A percentile compares a stretch with the other conserved stretches of the same genome.
Conservation (phyloP, 176 grass and related monocot species). For the Elymus sibiricus region DNA sequence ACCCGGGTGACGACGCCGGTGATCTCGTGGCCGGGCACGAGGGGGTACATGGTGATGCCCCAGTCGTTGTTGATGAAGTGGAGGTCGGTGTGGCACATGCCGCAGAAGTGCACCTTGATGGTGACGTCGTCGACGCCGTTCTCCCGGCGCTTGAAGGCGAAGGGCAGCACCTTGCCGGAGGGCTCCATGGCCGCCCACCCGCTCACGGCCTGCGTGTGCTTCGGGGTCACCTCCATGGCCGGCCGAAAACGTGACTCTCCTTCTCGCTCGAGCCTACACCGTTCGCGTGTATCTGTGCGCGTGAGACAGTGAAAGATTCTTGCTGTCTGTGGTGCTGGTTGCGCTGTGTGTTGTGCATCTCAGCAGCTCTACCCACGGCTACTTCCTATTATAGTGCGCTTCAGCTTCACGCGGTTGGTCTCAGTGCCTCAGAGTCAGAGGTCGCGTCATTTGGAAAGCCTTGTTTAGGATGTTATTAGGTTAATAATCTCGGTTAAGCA, state of each 20-base stretch:
- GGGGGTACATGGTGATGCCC: conserved; percentile 77
- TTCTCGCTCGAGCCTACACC: neutral
- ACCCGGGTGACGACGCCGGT: conserved; percentile 60
- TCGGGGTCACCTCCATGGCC: conserved; percentile 47
- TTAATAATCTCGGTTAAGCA: too few relatives aligned
- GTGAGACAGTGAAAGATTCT: neutral
- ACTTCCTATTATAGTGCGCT: conserved; percentile 26
- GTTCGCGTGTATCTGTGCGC: neutral
- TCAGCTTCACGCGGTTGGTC: neutral
- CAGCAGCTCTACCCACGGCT: neutral
- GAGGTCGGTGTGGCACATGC: conserved; percentile 87
- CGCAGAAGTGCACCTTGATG: conserved; percentile 72
- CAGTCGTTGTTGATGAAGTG: conserved; percentile 74
- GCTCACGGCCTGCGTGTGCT: conserved; percentile 57
- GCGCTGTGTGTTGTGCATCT: neutral
- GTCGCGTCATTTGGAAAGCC: neutral
- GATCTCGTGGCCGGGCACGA: conserved; percentile 83
- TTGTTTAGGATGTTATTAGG: neutral
- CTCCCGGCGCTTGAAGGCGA: conserved; percentile 68
- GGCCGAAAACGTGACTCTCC: neutral
- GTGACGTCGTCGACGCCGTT: conserved; percentile 68
- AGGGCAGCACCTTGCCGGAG: conserved; percentile 50
- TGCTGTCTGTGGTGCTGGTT: neutral
- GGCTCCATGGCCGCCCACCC: conserved; percentile 75
- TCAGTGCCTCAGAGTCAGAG: neutral